Percentiles rank a stretch among this genome's conserved stretches.
Evolutionary conservation across 345 rosid species (phyloP).

Genomic region (Noccaea bulbosa): DNA sequence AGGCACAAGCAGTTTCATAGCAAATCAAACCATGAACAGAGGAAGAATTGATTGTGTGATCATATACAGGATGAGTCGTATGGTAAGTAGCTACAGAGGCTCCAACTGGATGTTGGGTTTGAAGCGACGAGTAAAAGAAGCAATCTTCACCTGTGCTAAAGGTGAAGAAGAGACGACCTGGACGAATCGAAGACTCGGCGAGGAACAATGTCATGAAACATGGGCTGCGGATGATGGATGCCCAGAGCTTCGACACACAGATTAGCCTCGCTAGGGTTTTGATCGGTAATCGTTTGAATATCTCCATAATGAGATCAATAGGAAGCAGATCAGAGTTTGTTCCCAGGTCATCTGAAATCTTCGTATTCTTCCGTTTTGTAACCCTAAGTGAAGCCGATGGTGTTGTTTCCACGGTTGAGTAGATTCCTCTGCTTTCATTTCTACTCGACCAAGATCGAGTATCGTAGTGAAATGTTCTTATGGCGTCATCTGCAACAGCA

Average conservation of each 20-base stretch:
- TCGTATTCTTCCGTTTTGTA: too few species aligned
- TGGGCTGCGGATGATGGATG: neutral
- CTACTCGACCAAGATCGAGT: too few species aligned
- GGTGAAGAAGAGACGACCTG: neutral
- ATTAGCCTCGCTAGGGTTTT: neutral
- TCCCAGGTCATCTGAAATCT: too few species aligned
- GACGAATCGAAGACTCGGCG: neutral
- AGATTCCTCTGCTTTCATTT: too few species aligned
- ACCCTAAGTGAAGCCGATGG: neutral
- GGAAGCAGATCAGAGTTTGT: neutral
- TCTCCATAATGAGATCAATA: neutral
- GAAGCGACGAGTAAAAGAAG: neutral
- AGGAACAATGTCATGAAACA: neutral
- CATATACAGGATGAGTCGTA: neutral
- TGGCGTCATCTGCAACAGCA: neutral
- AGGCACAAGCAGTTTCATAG: slow-evolving; percentile 5
- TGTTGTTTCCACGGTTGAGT: neutral
- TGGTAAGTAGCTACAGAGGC: neutral
- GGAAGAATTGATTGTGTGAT: neutral
- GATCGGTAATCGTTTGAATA: neutral
- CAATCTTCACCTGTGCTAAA: neutral
- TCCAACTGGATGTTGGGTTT: neutral
- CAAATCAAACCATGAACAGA: slow-evolving; percentile 25
- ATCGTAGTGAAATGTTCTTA: too few species aligned
- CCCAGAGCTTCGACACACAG: slow-evolving; percentile 8